Evolutionary conservation across 176 grass and related monocot species (phyloP), one percentile per base, ranked within the genome.

Genomic region (Eleusine coracana): DNA sequence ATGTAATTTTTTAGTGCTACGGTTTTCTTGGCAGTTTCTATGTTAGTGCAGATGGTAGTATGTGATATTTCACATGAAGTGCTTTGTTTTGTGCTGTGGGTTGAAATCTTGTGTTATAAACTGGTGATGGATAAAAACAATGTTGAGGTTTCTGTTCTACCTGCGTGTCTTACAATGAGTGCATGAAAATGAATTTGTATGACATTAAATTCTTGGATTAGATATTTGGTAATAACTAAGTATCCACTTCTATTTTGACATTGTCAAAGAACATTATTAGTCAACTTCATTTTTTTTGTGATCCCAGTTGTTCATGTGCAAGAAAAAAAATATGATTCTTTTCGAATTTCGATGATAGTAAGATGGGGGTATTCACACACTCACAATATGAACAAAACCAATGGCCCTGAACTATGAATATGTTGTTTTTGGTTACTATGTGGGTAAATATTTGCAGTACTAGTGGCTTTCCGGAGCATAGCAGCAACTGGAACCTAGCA

Each of bases 401-500:
- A 38, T 51, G 38, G 21, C 71, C 71, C 20, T 6, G 14, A 83
- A 66, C n/a, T 71, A 27, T 6, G 13, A 48, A 4, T 78, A 28
- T 25, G 5, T 27, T 69, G 31, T 48, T 71, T 50, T 51, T 39
- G 7, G 11, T 78, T 78, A 23, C 55, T 63, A 40, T 85, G 29
- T 71, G 67, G 75, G 55, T 70, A 72, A 50, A 42, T 51, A 69
- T 77, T 65, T 77, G 64, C 56, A 71, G 73, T 64, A 73, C 42
- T 65, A 78, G 74, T 12, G 69, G 44, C 76, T 86, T 86, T 86
- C 76, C 13, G 27, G 54, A 79, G 42, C 45, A 79, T 80, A 66
- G 54, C 16, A 86, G 84, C 51, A 45, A 71, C 36, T 80, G 46
- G 42, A 86, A 64, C 70, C 70, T 66, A 4, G 2, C 3, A 45